phyloP scores from a whole-genome alignment of 129 eudicot genomes.

The Pulicaria dysenterica region DNA sequence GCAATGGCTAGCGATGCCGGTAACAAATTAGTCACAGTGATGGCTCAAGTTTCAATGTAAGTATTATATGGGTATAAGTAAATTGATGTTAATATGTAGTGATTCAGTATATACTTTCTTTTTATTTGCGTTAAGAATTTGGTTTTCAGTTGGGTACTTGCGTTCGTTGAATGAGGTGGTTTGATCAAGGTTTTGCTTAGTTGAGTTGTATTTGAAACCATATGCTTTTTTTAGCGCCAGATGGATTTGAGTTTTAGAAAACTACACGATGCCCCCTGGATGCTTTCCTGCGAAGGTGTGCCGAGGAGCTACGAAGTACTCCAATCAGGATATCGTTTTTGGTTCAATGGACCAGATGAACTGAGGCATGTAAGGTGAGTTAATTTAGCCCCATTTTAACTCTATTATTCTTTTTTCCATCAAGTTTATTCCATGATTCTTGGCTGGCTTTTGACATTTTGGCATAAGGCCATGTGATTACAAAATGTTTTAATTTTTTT shows the following conservation, averaged over 20 bases:
- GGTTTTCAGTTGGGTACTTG: background rate
- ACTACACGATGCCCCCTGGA: background rate
- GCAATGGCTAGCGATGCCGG: constrained; percentile 48
- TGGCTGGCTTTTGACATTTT: no score
- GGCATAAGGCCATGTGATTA: no score
- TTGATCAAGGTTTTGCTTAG: background rate
- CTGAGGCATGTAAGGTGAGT: no score
- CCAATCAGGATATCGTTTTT: no score
- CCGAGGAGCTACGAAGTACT: no score
- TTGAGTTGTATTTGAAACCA: no score
- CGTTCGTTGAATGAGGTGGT: background rate
- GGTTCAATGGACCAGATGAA: no score
- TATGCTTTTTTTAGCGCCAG: no score
- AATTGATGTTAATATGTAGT: background rate
- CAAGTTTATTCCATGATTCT: no score
- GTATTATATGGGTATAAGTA: background rate
- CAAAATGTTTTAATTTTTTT: no score
- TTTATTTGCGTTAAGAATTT: background rate
- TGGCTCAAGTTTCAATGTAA: constrained; percentile 79
- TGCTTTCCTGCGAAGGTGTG: background rate
- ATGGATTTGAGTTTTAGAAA: constrained; percentile 4
- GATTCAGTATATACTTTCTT: background rate
- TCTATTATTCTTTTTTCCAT: no score
- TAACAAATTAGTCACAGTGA: constrained; percentile 66
- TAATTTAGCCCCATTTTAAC: no score